Evolutionary conservation across 2,329 filamentous ascomycete species (phyloP).

Genomic region (Cladorrhinum sp.): DNA sequence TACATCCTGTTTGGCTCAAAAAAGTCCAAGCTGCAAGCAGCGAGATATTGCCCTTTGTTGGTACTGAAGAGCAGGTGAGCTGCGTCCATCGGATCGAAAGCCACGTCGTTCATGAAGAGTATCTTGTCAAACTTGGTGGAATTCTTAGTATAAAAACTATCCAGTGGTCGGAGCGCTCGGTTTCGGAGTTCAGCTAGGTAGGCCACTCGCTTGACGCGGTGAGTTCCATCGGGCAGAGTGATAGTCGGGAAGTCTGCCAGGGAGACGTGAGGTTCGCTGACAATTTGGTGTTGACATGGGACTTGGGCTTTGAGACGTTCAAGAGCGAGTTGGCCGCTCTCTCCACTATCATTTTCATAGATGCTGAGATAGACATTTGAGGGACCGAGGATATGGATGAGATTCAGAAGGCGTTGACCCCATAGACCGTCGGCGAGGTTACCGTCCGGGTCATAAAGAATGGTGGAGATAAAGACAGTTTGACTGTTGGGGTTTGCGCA

Average conservation of each 20-base stretch:
- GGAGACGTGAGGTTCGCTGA: constrained; percentile 59
- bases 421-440: constrained; percentile 61
- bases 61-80: constrained; percentile 61
- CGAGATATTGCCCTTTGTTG: constrained; percentile 58
- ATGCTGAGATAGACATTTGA: constrained; percentile 70
- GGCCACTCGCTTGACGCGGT: constrained; percentile 68
- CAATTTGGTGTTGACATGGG: constrained; percentile 48
- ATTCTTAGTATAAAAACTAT: constrained; percentile 39
- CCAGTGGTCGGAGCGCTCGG: constrained; percentile 62
- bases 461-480: constrained; percentile 71
- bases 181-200: constrained; percentile 73
- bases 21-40: constrained; percentile 70
- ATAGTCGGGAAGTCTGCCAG: constrained; percentile 56
- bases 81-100: constrained; percentile 50
- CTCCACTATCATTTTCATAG: constrained; percentile 68
- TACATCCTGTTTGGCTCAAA: constrained; percentile 67
- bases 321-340: constrained; percentile 53
- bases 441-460: constrained; percentile 63
- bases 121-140: constrained; percentile 52
- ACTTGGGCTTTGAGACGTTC: constrained; percentile 47
- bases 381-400: constrained; percentile 64
- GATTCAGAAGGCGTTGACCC: constrained; percentile 57
- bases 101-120: constrained; percentile 67
- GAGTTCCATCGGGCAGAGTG: constrained; percentile 58
- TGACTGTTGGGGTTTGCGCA: constrained; percentile 49